phyloP scores from a whole-genome alignment of 352 stramenopile genomes.

The Peronospora belbahrii region DNA sequence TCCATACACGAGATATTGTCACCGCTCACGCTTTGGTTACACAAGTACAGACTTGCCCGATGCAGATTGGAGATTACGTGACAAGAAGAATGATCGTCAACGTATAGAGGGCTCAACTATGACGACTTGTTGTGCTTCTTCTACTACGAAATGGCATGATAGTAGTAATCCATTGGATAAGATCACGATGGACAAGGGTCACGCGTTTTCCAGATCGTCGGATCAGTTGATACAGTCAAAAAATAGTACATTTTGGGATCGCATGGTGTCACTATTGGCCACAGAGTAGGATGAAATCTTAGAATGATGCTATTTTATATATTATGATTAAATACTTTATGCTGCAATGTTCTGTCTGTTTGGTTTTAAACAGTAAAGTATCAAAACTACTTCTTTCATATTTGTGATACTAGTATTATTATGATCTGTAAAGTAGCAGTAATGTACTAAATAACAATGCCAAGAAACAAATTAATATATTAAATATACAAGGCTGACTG shows the following conservation, averaged over 20 bases:
- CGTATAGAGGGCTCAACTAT: conserved; percentile 4
- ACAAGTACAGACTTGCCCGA: conserved; percentile 20
- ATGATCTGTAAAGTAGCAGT: too few species aligned
- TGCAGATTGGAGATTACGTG: conserved; percentile 12
- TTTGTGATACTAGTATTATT: too few species aligned
- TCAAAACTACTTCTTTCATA: too few species aligned
- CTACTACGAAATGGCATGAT: conserved; percentile 32
- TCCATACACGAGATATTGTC: conserved; percentile 45
- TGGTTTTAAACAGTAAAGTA: too few species aligned
- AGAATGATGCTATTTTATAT: too few species aligned
- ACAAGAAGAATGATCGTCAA: conserved; percentile 2
- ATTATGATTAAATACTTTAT: too few species aligned
- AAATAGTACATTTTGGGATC: conserved; percentile 38
- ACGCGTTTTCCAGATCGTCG: conserved; percentile 19
- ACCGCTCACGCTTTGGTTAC: conserved; percentile 45
- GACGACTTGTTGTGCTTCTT: conserved; percentile 9
- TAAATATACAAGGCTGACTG: too few species aligned
- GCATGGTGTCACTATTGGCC: conserved; percentile 35
- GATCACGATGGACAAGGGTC: conserved; percentile 7
- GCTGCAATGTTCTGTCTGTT: too few species aligned
- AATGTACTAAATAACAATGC: too few species aligned
- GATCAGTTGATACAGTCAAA: conserved; percentile 34
- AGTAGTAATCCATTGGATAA: conserved; percentile 21
- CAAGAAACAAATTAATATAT: too few species aligned
- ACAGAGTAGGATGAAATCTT: too few species aligned